These are phyloP conservation scores for Wickerhamiella australiensis DNA, from an alignment of 805 yeast species.

Conservation along the genomic window DNA sequence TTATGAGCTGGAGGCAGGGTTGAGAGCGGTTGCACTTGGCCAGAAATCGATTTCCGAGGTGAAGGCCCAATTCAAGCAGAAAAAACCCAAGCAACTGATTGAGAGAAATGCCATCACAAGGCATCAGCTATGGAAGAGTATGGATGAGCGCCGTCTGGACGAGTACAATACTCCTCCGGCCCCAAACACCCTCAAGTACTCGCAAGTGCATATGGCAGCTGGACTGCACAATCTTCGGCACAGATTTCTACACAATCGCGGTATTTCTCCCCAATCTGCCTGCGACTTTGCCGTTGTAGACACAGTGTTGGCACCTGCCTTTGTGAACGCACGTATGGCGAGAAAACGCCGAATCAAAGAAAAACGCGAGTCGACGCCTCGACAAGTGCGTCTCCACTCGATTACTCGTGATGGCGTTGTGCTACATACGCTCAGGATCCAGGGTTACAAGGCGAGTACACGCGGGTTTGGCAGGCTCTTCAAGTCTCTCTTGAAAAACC, in stretches of 20 bases:
- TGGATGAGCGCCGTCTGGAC: slow-evolving; percentile 18
- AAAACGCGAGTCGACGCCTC: slow-evolving; percentile 11
- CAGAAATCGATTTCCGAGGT: slow-evolving; percentile 5
- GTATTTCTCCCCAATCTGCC: background rate
- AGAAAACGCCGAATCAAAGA: background rate
- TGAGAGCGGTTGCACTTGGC: slow-evolving; percentile 15
- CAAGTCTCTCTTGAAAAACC: background rate
- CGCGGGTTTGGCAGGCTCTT: slow-evolving; percentile 17
- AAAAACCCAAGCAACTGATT: background rate
- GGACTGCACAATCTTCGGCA: slow-evolving; percentile 3
- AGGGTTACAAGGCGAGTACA: slow-evolving; percentile 15
- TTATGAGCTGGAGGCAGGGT: slow-evolving; percentile 14
- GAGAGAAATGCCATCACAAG: slow-evolving; percentile 1
- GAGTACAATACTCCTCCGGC: slow-evolving; percentile 16
- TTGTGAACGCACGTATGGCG: background rate
- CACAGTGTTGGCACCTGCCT: slow-evolving; percentile 18
- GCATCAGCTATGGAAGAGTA: slow-evolving; percentile 14
- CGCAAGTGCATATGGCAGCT: slow-evolving; percentile 10
- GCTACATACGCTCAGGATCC: slow-evolving; percentile 16
- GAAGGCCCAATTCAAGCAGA: background rate
- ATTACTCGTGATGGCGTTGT: slow-evolving; percentile 16
- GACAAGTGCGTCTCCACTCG: slow-evolving; percentile 14
- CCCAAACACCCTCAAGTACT: background rate
- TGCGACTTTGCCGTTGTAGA: slow-evolving; percentile 11
- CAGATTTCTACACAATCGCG: background rate